Base-by-base conservation (phyloP, 257 asterid species). In the Solanum sejunctum region DNA sequence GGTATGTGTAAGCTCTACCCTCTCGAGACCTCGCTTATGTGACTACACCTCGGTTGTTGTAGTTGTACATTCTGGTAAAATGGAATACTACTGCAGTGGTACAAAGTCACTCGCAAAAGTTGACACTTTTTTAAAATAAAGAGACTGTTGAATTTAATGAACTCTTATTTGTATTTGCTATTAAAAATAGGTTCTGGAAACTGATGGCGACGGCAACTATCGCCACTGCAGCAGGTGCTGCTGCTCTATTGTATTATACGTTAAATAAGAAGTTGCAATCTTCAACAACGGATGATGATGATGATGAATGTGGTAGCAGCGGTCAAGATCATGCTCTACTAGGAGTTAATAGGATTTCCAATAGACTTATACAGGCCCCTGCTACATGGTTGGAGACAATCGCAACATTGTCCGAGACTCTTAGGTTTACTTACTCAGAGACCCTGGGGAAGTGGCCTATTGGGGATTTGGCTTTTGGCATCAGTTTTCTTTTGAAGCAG, bases 141-240 rank as follows among this genome's bases (percentile, higher is more conserved):
- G 83, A 52, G 83, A 52, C 17, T 26, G 5, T 49, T 52, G 83
- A 52, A 52, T 77, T 78, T 78, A 17, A 51, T 78, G 47, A 78
- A 52, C 0, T 52, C 4, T 9, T 43, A 2, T 16, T 5, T 78
- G 64, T 66, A 55, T 86, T 58, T 85, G 49, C n/a, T 81, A 23
- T 80, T 66, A 21, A 85, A 84, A 3, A 11, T 70, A 93, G 96
- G 92, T 87, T 90, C 80, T 81, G 89, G 77, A 90, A 88, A 80
- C 77, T 92, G 86, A 97, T 97, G 99, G 99, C 99, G 20, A 94
- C 99, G 32, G 98, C 99, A 88, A 93, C 99, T 75, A 92, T 97
- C 97, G 99, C 98, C 36, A 95, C 99, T n/a, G 99, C 99, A 81
- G 98, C 99, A 16, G 99, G 99, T 88, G 99, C 99, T 26, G 99